These are phyloP conservation scores for Fusarium sororula DNA, from an alignment of 2,329 filamentous ascomycete species.

Conservation along the genomic window DNA sequence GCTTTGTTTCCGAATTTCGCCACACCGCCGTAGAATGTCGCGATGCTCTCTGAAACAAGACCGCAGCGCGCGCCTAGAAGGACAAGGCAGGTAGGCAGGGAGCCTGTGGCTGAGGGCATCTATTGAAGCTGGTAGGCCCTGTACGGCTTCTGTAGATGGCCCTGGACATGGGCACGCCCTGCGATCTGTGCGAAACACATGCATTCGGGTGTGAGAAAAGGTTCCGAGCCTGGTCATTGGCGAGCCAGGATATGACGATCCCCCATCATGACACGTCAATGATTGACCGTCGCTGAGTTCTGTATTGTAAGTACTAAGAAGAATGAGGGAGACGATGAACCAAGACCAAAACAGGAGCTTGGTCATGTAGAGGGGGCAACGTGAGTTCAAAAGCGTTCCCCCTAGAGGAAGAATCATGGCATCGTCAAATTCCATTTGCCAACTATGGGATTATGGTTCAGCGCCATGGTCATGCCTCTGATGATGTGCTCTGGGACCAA, in stretches of 20 bases:
- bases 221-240: not conserved
- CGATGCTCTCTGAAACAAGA: slow-evolving; percentile 10
- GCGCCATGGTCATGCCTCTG: slow-evolving; percentile 14
- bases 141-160: not conserved
- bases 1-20: slow-evolving; percentile 34
- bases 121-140: not conserved
- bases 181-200: not conserved
- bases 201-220: not conserved
- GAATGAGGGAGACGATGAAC: not conserved
- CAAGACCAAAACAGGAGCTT: slow-evolving; percentile 5
- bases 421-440: slow-evolving; percentile 14
- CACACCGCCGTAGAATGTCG: slow-evolving; percentile 41
- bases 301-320: not conserved
- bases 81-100: not conserved
- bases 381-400: not conserved
- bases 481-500: slow-evolving; percentile 37
- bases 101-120: slow-evolving; percentile 8
- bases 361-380: not conserved
- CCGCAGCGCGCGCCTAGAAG: not conserved
- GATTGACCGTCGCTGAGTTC: not conserved
- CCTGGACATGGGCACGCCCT: not conserved
- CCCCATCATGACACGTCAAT: not conserved
- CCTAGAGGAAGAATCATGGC: not conserved
- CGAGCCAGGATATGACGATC: not conserved
- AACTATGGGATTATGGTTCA: slow-evolving; percentile 21